Evolutionary conservation across 2,329 filamentous ascomycete species (phyloP), one percentile per base, ranked within the genome.

Genomic region (Fusarium sp.): DNA sequence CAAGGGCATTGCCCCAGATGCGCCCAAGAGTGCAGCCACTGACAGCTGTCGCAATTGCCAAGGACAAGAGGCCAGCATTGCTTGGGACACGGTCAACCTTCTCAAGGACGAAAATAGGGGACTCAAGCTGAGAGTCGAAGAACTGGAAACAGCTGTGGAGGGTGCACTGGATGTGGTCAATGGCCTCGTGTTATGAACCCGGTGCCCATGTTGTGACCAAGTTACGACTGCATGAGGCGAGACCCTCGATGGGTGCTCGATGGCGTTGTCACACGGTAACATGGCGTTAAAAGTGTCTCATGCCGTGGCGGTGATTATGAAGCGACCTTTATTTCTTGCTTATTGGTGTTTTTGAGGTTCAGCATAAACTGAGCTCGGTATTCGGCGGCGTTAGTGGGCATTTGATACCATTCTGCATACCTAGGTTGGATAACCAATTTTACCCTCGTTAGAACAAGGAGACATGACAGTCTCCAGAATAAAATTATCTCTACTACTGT

Each of bases 71-170:
- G 83, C 86, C 12, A 88, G 87, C 68, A 83, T 89, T 39, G 89
- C 89, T 6, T 91, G 89, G 89, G 86, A 91, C 73, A 90, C 89
- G 5, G 89, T 90, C n/a, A 84, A 85, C 55, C 67, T 90, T 48
- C 78, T 91, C 62, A 82, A 88, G 40, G 87, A 88, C 48, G 90
- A 92, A 81, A 92, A 92, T 70, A 86, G 82, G 73, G 84, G 85
- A 9, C 77, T 92, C 52, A 91, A 91, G 81, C 82, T 84, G 40
- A 81, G 88, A 18, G 87, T 92, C 4, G 83, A 84, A 16, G 82
- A 88, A 70, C 77, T 92, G 4, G 89, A 92, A 78, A 82, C 80
- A 3, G 88, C 85, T 5, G 86, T 92, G 6, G 89, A 91, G 37
- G 85, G 86, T 7, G 89, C 88, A 2, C 77, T 92, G 58, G 89